Base-by-base conservation (phyloP, 768 basidiomycete species). In the Boletus sp. region DNA sequence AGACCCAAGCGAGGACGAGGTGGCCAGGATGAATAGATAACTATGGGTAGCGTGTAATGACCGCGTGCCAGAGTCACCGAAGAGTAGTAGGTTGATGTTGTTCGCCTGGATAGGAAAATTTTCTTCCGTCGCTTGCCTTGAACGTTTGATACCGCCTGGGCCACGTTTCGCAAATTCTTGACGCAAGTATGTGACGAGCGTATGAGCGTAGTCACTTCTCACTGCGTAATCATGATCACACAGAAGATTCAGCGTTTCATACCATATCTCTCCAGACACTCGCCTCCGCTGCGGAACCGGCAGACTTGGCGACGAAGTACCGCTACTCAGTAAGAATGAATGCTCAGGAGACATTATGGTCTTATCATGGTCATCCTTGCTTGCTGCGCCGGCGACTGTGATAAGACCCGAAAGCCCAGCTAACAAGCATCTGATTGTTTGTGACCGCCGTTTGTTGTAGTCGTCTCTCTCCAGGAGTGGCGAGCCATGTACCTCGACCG, bases 261-360 rank as follows among this genome's bases (percentile, higher is more conserved):
- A 90, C 93, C 93, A 96, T 33, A 88, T 81, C 64, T 93, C 92
- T 29, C 88, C 86, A 4, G 87, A 77, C 32, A 97, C 80, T 56
- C 78, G 78, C 10, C 83, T 84, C 54, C 90, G 75, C 48, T 83
- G 78, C n/a, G 83, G 76, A 25, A 72, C 65, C 23, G 75, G 77
- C 44, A 62, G 58, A 46, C 56, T 60, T 14, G 72, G 62, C 0
- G 63, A 57, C 3, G 51, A 63, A 11, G 67, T 58, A 37, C 34
- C 70, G 68, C 55, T 72, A 61, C 51, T 67, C 58, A 56, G 68
- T 57, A 55, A 59, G 58, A 50, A 66, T 17, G 63, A 60, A 19
- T 70, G 61, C 27, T 70, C 63, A 14, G 64, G 64, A 9, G 54
- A 50, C 29, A 10, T 7, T 3, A 42, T 30, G 59, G 15, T 46